Base-by-base conservation (phyloP, 208 protist genomes). In the Lotmaria passim region DNA sequence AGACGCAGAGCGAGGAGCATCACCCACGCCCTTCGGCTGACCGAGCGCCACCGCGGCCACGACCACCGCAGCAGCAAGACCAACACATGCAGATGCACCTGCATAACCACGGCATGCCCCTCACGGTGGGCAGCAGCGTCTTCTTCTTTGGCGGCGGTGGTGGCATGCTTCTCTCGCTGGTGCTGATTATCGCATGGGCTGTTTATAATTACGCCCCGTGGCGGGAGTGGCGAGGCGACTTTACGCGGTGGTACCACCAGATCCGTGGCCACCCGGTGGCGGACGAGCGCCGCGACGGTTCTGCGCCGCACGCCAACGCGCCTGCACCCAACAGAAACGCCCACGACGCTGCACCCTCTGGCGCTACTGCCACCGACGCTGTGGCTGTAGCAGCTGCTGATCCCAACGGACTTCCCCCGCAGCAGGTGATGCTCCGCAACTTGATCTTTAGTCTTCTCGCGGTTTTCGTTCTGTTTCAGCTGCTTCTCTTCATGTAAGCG, bases 191-290 rank as follows among this genome's bases (percentile, higher is more conserved):
- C 7, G 47, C 86, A 1, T 89, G 69, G 64, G 67, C 74, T 19
- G n/a, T 86, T 17, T 89, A 83, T 61, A 56, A 64, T 38, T 87
- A 83, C 53, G 51, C 71, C 6, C 85, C 85, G 36, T 90, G 85
- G 82, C 72, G 71, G n/a, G 68, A 79, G 55, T 79, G 73, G 68
- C 10, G 48, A 0, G 48, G 36, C 26, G 41, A 50, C 12, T 7
- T 46, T 11, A 36, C n/a, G n/a, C 33, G 31, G 17, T 68, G 68
- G 61, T 68, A 58, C 51, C 30, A 46, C 39, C 56, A 57, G 23
- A 10, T 48, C 43, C 70, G 62, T n/a, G 62, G 62, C 0, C 7
- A 58, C 4, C 62, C 56, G 7, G 55, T 39, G 36, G 23, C 62
- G 44, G 55, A 65, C 21, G 50, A 50, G 39, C 64, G 21, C 19